Conservation (phyloP, 2,329 filamentous ascomycete genomes). For the Xylariomycetidae sp. region DNA sequence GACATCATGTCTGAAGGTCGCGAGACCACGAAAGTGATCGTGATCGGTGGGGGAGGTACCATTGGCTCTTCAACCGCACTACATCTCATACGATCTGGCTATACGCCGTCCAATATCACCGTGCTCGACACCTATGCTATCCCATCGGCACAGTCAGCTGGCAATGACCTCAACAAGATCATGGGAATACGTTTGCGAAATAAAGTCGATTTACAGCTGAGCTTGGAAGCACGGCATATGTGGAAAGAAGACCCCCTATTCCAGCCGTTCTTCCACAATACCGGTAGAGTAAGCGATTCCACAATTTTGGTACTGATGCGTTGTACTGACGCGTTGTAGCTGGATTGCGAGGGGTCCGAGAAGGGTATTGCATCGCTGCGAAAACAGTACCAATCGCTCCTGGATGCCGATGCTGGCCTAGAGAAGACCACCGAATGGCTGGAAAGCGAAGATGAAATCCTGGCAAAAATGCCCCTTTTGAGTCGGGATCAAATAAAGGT, state of each 20-base stretch:
- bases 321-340: constrained; percentile 11
- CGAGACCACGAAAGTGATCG: constrained; percentile 26
- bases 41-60: constrained; percentile 44
- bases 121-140: constrained; percentile 41
- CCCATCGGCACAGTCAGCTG: constrained; percentile 42
- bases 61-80: constrained; percentile 43
- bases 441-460: constrained; percentile 38
- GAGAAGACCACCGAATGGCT: constrained; percentile 37
- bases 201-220: constrained; percentile 26
- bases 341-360: constrained; percentile 29
- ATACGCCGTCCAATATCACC: constrained; percentile 38
- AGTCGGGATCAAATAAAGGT: constrained; percentile 35
- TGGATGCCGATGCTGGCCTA: constrained; percentile 22
- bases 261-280: constrained; percentile 38
- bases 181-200: constrained; percentile 33
- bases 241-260: constrained; percentile 41
- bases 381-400: constrained; percentile 31
- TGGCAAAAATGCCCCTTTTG: constrained; percentile 34
- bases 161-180: constrained; percentile 44
- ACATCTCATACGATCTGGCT: constrained; percentile 38
- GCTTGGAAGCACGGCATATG: constrained; percentile 29
- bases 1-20: constrained; percentile 19
- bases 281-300: constrained; percentile 37
- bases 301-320: no score
- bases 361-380: constrained; percentile 29